phyloP scores from a whole-genome alignment of 169 alveolate genomes.

The Eimeria sp. region DNA sequence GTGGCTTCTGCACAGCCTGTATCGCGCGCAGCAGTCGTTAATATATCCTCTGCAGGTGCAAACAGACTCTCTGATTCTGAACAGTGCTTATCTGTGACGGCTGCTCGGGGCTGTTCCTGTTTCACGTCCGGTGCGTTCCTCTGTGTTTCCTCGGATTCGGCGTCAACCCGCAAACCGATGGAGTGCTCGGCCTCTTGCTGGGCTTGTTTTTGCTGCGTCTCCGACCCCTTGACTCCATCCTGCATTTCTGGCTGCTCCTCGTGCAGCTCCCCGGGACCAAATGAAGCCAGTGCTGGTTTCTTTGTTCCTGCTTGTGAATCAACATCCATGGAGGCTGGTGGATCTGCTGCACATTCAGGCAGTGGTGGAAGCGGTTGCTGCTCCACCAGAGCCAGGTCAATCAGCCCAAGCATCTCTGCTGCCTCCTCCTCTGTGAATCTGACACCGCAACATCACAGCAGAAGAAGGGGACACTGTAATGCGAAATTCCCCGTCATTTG shows the following conservation, averaged over 20 bases:
- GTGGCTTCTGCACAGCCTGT: background rate
- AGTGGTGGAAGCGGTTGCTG: slow-evolving; percentile 60
- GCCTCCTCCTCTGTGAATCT: slow-evolving; percentile 73
- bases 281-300: background rate
- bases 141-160: background rate
- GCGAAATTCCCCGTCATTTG: background rate
- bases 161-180: background rate
- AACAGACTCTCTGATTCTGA: slow-evolving; percentile 4
- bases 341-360: slow-evolving; percentile 24
- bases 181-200: background rate
- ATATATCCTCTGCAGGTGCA: slow-evolving; percentile 31
- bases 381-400: slow-evolving; percentile 68
- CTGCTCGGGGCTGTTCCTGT: background rate
- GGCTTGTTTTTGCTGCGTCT: slow-evolving; percentile 28
- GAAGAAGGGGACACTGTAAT: background rate
- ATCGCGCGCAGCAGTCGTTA: background rate
- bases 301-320: slow-evolving; percentile 10
- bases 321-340: slow-evolving; percentile 38
- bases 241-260: slow-evolving; percentile 29
- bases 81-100: background rate
- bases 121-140: background rate
- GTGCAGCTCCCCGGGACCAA: slow-evolving; percentile 13
- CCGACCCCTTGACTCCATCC: background rate
- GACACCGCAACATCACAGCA: background rate
- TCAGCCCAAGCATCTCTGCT: slow-evolving; percentile 44